Evolutionary conservation across 257 asterid species (phyloP), one percentile per base, ranked within the genome.

Genomic region (Coffea eugenioides): DNA sequence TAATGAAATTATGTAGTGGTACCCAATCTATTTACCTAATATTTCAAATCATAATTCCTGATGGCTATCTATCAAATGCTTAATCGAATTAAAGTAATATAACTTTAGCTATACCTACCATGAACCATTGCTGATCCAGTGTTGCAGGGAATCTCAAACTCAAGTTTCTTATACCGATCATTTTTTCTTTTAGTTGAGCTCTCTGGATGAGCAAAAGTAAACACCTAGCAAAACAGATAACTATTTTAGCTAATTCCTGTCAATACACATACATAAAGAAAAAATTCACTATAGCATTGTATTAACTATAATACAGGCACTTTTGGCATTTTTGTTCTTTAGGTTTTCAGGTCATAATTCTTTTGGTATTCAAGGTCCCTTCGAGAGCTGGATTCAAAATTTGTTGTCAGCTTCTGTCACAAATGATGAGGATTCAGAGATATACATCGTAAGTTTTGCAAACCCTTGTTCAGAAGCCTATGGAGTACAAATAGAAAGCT

Each of bases 91-190:
- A 16, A 14, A 31, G 34, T 8, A 54, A 66, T 21, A 6, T 11
- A 65, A 65, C 57, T 31, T 46, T 8, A 69, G 13, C 27, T 54
- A 49, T 48, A 79, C 87, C 75, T 91, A 94, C 99, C 98, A 82
- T 96, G 99, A 85, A 91, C 87, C 91, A 94, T 80, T 77, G 98
- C 86, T 54, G 99, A 90, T 64, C 99, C 98, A 79, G 98, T 89
- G 82, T 96, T 97, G 5, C 73, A 68, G 10, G 97, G 89, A 75
- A 96, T 85, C 78, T 91, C 92, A 81, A 96, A 96, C 54, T 56
- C 80, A 70, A 96, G 97, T 89, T 91, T 92, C 80, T 77, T 88
- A 74, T 91, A 92, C 49, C 97, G 94, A 75, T 91, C 88, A 83
- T 96, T 96, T 90, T 96, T 96, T 90, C 86, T 82, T 64, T 85